Conservation (phyloP, 129 eudicot species). For the Chrysanthemum makinoi region DNA sequence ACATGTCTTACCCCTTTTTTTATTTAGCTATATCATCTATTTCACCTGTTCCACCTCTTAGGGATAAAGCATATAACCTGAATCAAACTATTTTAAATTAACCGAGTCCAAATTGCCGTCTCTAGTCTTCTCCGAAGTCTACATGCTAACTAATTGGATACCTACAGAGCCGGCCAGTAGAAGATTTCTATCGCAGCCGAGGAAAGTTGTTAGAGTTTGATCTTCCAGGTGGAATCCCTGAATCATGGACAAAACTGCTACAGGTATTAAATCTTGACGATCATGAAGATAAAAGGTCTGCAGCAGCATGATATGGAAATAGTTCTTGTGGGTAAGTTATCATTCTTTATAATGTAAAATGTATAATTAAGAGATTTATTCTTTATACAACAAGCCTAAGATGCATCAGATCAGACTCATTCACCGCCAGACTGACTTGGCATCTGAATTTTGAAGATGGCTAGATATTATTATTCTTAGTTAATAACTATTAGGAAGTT, state of each 20-base stretch:
- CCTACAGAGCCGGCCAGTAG: slow-evolving; percentile 71
- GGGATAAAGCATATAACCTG: too few relatives aligned
- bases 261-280: slow-evolving; percentile 68
- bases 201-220: slow-evolving; percentile 82
- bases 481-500: slow-evolving; percentile 10
- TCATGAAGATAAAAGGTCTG: slow-evolving; percentile 47
- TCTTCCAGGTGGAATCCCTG: slow-evolving; percentile 91
- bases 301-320: slow-evolving; percentile 56
- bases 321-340: slow-evolving; percentile 17
- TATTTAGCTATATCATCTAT: too few relatives aligned
- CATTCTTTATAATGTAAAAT: slow-evolving; percentile 49
- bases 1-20: too few relatives aligned
- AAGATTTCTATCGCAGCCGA: slow-evolving; percentile 67
- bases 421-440: background rate
- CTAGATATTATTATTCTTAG: slow-evolving; percentile 22
- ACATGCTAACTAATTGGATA: background rate
- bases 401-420: slow-evolving; percentile 16
- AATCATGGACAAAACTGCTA: slow-evolving; percentile 83
- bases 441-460: slow-evolving; percentile 24
- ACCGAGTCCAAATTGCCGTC: too few relatives aligned
- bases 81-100: too few relatives aligned
- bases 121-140: background rate
- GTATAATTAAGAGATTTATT: slow-evolving; percentile 29
- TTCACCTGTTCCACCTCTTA: too few relatives aligned
- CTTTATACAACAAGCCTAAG: slow-evolving; percentile 30